Evolutionary conservation across 257 asterid genomes (phyloP), one percentile per base, ranked within the genome.

Genomic region (Jasminum sambac): DNA sequence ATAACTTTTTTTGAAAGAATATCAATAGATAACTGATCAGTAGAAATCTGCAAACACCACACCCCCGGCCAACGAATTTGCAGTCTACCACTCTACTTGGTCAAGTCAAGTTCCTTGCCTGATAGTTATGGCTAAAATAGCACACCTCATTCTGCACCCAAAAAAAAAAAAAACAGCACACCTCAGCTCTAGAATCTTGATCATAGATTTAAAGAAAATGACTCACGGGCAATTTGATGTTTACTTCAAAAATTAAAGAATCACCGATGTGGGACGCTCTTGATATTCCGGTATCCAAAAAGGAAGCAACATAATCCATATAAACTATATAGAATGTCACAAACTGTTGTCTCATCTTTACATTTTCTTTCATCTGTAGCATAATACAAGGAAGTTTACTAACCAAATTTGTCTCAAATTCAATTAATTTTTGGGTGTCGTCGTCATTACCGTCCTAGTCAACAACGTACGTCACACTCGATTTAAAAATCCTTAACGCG

Each of bases 401-500:
- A 11, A 57, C 37, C 25, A 55, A 66, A 16, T 14, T 34, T 63
- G 64, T 67, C 70, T 11, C 10, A 65, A 30, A 60, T 41, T 8
- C 52, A 63, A 34, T 46, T 14, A 34, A 34, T 40, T 24, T 38
- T 73, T 66, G 73, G 73, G 64, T 57, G 41, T 62, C 74, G 43
- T 48, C 8, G 60, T 67, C 63, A 55, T 19, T 52, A n/a, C 55
- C 77, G 67, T 42, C 62, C 14, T 26, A 69, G 63, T 76, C 79
- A 70, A 62, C 66, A 38, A 10, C 21, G 21, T 46, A 67, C 41
- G 65, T 52, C 66, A 0, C 44, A 5, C 9, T 43, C 7, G 21
- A 46, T 73, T 59, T 77, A 36, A 69, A 77, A 76, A 77, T 78
- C 69, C 57, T 46, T 59, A 0, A 85, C 84, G 74, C 78, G 85